Conservation (phyloP, 805 yeast genomes). For the Candida namnaoensis region DNA sequence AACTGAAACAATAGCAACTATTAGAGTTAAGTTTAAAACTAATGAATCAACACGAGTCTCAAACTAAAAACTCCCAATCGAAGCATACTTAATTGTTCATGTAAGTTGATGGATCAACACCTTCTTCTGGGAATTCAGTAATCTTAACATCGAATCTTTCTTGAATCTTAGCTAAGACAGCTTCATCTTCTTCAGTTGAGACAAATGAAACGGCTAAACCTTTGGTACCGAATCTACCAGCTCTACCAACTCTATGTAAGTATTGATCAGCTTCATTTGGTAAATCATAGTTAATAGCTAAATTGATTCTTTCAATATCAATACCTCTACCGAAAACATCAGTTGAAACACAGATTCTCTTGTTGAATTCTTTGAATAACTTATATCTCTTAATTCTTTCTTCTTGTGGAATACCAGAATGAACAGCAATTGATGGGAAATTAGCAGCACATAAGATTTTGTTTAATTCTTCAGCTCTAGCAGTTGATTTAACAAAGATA, state of each 20-base stretch:
- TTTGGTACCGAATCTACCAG: slow-evolving; percentile 99
- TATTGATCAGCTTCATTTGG: slow-evolving; percentile 97
- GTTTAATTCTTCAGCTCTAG: slow-evolving; percentile 88
- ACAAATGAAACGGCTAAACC: slow-evolving; percentile 94
- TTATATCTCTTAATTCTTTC: slow-evolving; percentile 97
- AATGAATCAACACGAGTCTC: too few species aligned
- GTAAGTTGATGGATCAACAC: slow-evolving; percentile 95
- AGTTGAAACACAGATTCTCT: slow-evolving; percentile 97
- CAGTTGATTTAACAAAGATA: slow-evolving; percentile 86
- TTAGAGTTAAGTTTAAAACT: too few species aligned
- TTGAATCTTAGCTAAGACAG: slow-evolving; percentile 86
- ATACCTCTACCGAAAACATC: slow-evolving; percentile 99
- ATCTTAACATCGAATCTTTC: slow-evolving; percentile 95
- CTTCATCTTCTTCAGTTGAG: slow-evolving; percentile 78
- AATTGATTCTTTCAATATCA: slow-evolving; percentile 96
- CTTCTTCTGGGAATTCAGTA: slow-evolving; percentile 93
- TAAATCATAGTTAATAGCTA: slow-evolving; percentile 96
- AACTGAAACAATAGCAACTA: too few species aligned
- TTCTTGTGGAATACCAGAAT: slow-evolving; percentile 91
- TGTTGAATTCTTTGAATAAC: slow-evolving; percentile 94
- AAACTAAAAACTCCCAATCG: too few species aligned
- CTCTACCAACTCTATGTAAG: slow-evolving; percentile 99
- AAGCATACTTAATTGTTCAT: slow-evolving; percentile 67
- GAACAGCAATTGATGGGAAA: slow-evolving; percentile 96
- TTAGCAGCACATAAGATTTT: slow-evolving; percentile 82